A percentile compares a stretch with the other conserved stretches of the same genome.
Conservation (phyloP, 768 basidiomycete genomes). For the Boletus rufocinnamomeus region DNA sequence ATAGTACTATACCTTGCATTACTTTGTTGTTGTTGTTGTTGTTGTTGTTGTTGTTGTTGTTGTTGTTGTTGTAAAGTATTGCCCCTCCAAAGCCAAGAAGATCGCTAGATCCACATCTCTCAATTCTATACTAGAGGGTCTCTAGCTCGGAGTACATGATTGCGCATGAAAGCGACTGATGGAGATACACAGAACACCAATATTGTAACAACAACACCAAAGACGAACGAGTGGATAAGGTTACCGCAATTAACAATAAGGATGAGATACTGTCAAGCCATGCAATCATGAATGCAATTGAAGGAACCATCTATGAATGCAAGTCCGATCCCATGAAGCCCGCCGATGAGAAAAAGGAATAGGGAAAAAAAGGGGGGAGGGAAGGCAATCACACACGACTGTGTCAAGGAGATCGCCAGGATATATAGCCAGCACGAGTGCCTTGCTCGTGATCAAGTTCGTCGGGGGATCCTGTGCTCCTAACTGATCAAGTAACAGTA, state of each 20-base stretch:
- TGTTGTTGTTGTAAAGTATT: not conserved
- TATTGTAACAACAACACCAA: not conserved
- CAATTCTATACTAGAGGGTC: not conserved
- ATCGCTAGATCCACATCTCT: not conserved
- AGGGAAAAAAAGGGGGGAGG: too few relatives aligned
- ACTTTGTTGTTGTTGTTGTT: too few relatives aligned
- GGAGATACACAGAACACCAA: not conserved
- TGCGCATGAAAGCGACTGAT: not conserved
- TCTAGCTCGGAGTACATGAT: not conserved
- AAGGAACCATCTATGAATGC: not conserved
- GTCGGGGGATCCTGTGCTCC: not conserved
- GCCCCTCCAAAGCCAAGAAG: not conserved
- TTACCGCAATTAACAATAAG: constrained; percentile 7
- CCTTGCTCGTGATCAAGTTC: not conserved
- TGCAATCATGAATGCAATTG: not conserved
- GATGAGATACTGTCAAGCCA: not conserved
- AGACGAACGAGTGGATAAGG: not conserved
- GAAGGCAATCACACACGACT: not conserved
- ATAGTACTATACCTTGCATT: too few relatives aligned
- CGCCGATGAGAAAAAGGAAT: not conserved
- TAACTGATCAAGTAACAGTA: too few relatives aligned
- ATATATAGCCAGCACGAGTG: too few relatives aligned
- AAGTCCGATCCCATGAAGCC: constrained; percentile 2
- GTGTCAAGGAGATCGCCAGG: not conserved
- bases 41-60: too few relatives aligned